Base-by-base conservation (phyloP, 139 green algal species). In the Edaphochlamys debaryana region DNA sequence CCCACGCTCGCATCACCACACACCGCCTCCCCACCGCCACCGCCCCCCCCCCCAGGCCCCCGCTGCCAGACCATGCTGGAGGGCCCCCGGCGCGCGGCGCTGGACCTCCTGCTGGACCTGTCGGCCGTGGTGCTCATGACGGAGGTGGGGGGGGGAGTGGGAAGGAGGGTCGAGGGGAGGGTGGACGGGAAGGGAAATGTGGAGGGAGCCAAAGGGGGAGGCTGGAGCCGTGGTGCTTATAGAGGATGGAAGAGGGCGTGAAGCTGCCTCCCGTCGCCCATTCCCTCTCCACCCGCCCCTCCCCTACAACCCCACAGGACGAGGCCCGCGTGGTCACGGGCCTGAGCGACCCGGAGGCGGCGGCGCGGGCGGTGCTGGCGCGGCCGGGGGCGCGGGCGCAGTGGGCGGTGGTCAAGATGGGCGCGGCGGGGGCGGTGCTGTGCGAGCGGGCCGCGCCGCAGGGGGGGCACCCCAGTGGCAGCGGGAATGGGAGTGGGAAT, bases 111-210 rank as follows among this genome's bases (percentile, higher is more conserved):
- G 41, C 69, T 98, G 70, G 87, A 93, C 71, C 76, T 93, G 1
- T 84, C 89, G 0, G 87, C 96, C 38, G 93, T 98, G 20, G 87
- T 99, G 50, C 92, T 98, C 1, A 93, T 98, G 87, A 99, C 96
- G 6, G 84, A 92, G 88, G 92, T 93, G 84, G 1, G 85, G 1
- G 58, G 13, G 54, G 54, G 6, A 22, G 54, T 25, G 48, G 9
- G 48, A 23, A 54, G 48, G 48, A 15, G 48, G 9, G 48, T 15
- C 11, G 48, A 15, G 48, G 9, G 48, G 48, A 29, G 52, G 52
- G 52, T 22, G 13, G n/a, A n/a, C n/a, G n/a, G n/a, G n/a, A n/a
- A n/a, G n/a, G n/a, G n/a, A n/a, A n/a, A n/a, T n/a, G 25, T n/a
- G 60, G 25, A 76, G 38, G 69, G 52, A 25, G 20, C 50, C 17